These are phyloP conservation scores for Dacryopinax spathularia DNA, from an alignment of 768 basidiomycete genomes.

Conservation along the genomic window DNA sequence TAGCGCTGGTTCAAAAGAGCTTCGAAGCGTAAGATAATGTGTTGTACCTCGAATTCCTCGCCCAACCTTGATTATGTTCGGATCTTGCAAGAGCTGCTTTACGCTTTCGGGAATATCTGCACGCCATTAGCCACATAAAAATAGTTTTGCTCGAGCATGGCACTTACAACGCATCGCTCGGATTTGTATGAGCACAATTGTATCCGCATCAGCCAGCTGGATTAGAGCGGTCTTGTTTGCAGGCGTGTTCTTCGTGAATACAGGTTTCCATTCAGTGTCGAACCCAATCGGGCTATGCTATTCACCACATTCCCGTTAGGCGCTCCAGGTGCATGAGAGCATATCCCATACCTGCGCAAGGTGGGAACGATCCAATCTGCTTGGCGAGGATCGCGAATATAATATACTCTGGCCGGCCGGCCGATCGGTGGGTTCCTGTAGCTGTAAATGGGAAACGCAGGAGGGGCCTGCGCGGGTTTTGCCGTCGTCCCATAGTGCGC, in stretches of 20 bases:
- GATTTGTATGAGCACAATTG: slow-evolving; percentile 52
- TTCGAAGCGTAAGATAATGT: neutral
- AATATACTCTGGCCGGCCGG: no score
- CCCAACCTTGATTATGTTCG: slow-evolving; percentile 49
- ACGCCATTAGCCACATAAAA: neutral
- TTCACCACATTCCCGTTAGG: no score
- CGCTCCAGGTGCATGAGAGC: no score
- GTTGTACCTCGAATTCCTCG: slow-evolving; percentile 55
- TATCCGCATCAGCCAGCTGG: slow-evolving; percentile 46
- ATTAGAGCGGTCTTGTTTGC: slow-evolving; percentile 62
- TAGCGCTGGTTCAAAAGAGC: neutral
- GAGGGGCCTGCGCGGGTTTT: no score
- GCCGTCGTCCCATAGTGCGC: no score
- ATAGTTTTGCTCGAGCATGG: slow-evolving; percentile 23
- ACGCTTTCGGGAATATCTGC: slow-evolving; percentile 34
- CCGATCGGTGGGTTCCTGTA: no score
- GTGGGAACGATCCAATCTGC: no score
- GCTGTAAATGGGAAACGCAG: no score
- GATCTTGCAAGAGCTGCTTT: slow-evolving; percentile 36
- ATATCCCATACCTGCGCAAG: no score
- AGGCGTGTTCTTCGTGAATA: slow-evolving; percentile 33
- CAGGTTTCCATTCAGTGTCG: slow-evolving; percentile 72
- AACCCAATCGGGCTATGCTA: slow-evolving; percentile 41
- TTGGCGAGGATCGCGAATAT: no score
- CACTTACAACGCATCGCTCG: slow-evolving; percentile 38